These are phyloP conservation scores for Aristolochia californica DNA, from an alignment of 164 flowering plant genomes.

Conservation along the genomic window DNA sequence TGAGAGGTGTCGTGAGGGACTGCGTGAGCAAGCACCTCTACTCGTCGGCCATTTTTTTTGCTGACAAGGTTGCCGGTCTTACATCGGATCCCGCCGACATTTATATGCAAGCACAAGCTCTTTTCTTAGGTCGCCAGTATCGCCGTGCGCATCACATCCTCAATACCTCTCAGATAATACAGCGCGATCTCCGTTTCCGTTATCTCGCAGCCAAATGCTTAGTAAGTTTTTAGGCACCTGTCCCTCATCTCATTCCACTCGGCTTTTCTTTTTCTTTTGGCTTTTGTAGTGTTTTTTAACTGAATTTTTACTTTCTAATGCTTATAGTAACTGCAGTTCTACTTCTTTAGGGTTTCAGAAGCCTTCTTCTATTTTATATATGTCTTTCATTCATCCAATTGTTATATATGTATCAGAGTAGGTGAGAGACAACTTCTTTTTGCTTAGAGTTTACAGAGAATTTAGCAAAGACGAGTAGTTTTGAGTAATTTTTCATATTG, in stretches of 20 bases:
- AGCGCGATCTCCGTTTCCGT: constrained; percentile 84
- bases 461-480: too few species aligned
- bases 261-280: too few species aligned
- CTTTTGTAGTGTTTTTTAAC: too few species aligned
- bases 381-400: too few species aligned
- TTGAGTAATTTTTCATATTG: too few species aligned
- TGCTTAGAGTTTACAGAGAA: too few species aligned
- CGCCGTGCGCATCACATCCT: constrained; percentile 56
- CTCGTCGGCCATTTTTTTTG: constrained; percentile 96
- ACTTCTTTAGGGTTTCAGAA: constrained; percentile 4
- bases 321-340: not conserved
- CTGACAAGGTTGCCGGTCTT: constrained; percentile 90
- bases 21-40: constrained; percentile 94
- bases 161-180: constrained; percentile 70
- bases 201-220: constrained; percentile 99
- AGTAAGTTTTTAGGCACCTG: constrained; percentile 27
- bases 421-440: too few species aligned
- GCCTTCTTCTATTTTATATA: too few species aligned
- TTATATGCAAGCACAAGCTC: constrained; percentile 96
- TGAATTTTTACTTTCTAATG: too few species aligned
- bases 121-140: constrained; percentile 27
- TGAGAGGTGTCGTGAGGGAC: constrained; percentile 85
- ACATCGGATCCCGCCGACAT: constrained; percentile 90
- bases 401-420: too few species aligned
- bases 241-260: constrained; percentile 4